A percentile compares a stretch with the other conserved stretches of the same genome.
phyloP scores from a whole-genome alignment of 495 filamentous ascomycete genomes.

The Aspergillus avenaceus region DNA sequence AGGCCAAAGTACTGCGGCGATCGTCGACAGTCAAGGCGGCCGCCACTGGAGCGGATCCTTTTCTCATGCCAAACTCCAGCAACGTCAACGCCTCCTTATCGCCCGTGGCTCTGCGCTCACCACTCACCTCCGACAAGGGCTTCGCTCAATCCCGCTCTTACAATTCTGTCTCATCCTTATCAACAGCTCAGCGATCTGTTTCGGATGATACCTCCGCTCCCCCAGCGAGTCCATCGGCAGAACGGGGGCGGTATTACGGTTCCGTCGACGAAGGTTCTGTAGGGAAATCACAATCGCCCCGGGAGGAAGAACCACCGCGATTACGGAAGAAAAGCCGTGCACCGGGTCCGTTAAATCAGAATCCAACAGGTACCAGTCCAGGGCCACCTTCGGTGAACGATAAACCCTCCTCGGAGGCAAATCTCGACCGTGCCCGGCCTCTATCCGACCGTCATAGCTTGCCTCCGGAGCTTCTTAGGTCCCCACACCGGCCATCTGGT shows the following conservation, averaged over 20 bases:
- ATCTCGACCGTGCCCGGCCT: slow-evolving; percentile 6
- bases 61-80: slow-evolving; percentile 1
- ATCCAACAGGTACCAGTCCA: background rate
- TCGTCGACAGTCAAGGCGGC: slow-evolving; percentile 22
- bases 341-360: background rate
- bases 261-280: slow-evolving; percentile 1
- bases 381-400: background rate
- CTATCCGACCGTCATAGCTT: slow-evolving; percentile 10
- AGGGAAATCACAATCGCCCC: slow-evolving; percentile 1
- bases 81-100: slow-evolving; percentile 4
- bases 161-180: slow-evolving; percentile 1
- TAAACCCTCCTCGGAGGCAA: slow-evolving; percentile 2
- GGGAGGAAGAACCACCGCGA: slow-evolving; percentile 2
- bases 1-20: slow-evolving; percentile 37
- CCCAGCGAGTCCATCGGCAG: background rate
- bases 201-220: slow-evolving; percentile 1
- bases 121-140: background rate
- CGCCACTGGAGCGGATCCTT: background rate
- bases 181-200: background rate
- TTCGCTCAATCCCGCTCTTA: background rate
- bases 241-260: slow-evolving; percentile 3
- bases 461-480: slow-evolving; percentile 4
- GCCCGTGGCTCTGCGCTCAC: background rate
- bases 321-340: background rate
- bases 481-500: background rate